A percentile compares a stretch with the other conserved stretches of the same genome.
Conservation (phyloP, 192 early-diverging fungal species). For the Backusella morwellensis region DNA sequence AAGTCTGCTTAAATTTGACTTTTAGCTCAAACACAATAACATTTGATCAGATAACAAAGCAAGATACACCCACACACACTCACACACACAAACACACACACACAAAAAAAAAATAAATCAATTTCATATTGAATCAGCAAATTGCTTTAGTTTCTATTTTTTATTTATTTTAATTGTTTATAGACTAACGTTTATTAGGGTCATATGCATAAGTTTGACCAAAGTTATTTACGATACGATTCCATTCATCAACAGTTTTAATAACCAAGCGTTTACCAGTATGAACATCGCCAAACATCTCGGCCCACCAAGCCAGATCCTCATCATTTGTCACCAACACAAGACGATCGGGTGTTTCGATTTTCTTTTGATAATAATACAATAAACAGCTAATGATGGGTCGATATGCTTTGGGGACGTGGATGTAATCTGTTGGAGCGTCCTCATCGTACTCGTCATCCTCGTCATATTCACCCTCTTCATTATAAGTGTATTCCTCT, state of each 20-base stretch:
- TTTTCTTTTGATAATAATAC: slow-evolving; percentile 36
- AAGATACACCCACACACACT: not conserved
- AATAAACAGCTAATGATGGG: slow-evolving; percentile 46
- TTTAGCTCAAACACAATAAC: not conserved
- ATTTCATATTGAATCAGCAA: not conserved
- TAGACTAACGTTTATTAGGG: not conserved
- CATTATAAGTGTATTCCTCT: slow-evolving; percentile 11
- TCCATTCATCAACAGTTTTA: slow-evolving; percentile 31
- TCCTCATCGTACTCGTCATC: slow-evolving; percentile 27
- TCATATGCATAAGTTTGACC: not conserved
- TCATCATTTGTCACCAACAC: slow-evolving; percentile 52
- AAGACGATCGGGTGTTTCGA: slow-evolving; percentile 30
- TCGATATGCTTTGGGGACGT: slow-evolving; percentile 48
- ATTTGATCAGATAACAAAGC: not conserved
- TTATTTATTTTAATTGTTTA: not conserved
- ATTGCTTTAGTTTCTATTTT: not conserved
- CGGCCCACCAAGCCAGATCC: slow-evolving; percentile 44
- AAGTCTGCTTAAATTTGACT: slow-evolving; percentile 8
- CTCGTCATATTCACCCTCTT: slow-evolving; percentile 10
- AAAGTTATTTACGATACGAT: slow-evolving; percentile 15
- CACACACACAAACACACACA: not conserved
- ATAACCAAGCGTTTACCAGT: slow-evolving; percentile 18
- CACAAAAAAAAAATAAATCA: not conserved
- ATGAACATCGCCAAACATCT: slow-evolving; percentile 40
- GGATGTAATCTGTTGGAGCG: slow-evolving; percentile 26